Percentiles rank a stretch among this genome's conserved stretches.
Evolutionary conservation across 225 moss, liverwort and hornwort species (phyloP).

Genomic region (Physcomitrium patens): DNA sequence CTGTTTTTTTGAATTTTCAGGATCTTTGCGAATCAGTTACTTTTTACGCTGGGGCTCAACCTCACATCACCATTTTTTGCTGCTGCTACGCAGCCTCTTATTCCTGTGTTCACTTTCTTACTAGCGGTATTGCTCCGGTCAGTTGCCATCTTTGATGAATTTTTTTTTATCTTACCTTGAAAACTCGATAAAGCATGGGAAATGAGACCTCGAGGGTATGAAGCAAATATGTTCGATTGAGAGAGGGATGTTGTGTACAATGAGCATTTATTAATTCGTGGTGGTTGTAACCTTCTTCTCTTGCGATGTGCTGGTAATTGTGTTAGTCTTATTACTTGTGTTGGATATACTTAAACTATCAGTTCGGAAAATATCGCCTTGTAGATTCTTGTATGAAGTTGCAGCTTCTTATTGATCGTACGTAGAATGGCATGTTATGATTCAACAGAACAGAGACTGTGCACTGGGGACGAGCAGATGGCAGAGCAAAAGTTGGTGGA

Average conservation of each 20-base stretch:
- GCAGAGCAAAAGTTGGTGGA: conserved; percentile 86
- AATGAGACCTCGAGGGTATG: background rate
- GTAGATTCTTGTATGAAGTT: conserved; percentile 4
- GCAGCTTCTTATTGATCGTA: conserved; percentile 21
- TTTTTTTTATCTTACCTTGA: conserved; percentile 21
- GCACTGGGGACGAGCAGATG: conserved; percentile 72
- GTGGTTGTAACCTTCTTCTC: conserved; percentile 8
- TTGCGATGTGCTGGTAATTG: background rate
- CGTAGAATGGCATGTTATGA: conserved; percentile 24
- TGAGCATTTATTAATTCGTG: background rate
- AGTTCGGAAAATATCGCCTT: conserved; percentile 19
- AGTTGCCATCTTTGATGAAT: conserved; percentile 38
- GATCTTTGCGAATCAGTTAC: conserved; percentile 86
- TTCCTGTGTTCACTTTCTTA: conserved; percentile 88
- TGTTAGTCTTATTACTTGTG: background rate
- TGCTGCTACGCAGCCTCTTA: conserved; percentile 79
- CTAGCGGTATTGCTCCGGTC: conserved; percentile 81
- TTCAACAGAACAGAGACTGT: conserved; percentile 70
- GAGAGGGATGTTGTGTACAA: conserved; percentile 3
- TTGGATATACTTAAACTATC: background rate
- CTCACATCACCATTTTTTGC: conserved; percentile 84
- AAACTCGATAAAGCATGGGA: conserved; percentile 19
- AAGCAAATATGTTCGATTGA: background rate
- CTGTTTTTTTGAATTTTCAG: conserved; percentile 45
- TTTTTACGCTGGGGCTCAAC: conserved; percentile 82